Evolutionary conservation across 2,329 filamentous ascomycete genomes (phyloP), one percentile per base, ranked within the genome.

Genomic region (Phoma sp.): DNA sequence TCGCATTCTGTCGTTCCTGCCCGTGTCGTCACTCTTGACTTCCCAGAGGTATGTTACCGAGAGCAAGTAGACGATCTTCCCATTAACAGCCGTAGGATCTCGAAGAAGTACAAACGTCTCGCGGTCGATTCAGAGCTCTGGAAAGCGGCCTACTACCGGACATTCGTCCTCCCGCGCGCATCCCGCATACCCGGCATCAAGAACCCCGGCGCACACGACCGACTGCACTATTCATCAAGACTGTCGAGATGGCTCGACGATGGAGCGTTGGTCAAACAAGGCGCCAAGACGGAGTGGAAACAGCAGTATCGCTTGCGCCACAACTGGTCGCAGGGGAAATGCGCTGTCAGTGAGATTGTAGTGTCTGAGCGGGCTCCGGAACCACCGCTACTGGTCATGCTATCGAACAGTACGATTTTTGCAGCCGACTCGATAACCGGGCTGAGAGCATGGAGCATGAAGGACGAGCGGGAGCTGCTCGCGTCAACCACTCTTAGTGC

Each of bases 251-350:
- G 86, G 86, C 73, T 86, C 28, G 83, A 87, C 43, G 84, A 89
- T 57, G 78, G 83, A 30, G 80, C 83, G 54, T 68, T 84, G 7
- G 81, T 89, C 18, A 77, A 75, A 49, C 76, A 77, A 53, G 80
- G 80, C 11, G 74, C 70, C 5, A 67, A 76, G 17, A 87, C 84
- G 39, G 85, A 95, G 68, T 97, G 93, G 93, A 96, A 96, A 78
- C 84, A 85, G 57, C 90, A 95, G 66, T 98, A 96, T 75, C 91
- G 89, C 67, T 80, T 97, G 42, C 84, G 91, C 38, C 90, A 96
- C 71, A 98, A 98, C 76, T 98, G 95, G 95, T 85, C 90, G 1
- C 85, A 83, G 57, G 95, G 93, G 0, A 87, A 85, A 62, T 96
- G 92, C 66, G 88, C 85, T 30, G 86, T 96, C 11, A 87, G 89